Conservation (phyloP, 2,329 filamentous ascomycete genomes). For the Colletotrichum spaethianum region DNA sequence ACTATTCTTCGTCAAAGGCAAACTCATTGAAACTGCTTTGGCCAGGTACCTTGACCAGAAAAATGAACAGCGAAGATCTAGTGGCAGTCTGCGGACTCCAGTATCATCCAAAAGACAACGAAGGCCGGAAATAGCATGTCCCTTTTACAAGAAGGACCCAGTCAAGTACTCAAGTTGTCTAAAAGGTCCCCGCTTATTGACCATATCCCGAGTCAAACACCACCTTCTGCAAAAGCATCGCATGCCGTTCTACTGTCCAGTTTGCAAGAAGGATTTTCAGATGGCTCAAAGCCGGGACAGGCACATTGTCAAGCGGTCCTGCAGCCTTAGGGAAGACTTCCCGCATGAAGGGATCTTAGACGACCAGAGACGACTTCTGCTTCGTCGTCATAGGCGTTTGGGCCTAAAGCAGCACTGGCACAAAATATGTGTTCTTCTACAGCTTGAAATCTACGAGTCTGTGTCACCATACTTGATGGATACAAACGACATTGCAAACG, state of each 20-base stretch:
- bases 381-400: neutral
- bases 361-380: conserved; percentile 6
- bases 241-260: conserved; percentile 13
- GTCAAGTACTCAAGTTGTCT: conserved; percentile 1
- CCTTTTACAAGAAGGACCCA: conserved; percentile 7
- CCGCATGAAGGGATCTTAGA: conserved; percentile 3
- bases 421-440: neutral
- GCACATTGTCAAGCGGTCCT: conserved; percentile 5
- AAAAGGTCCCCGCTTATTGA: neutral
- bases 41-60: neutral
- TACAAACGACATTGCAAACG: neutral
- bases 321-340: neutral
- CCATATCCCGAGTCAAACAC: neutral
- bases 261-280: conserved; percentile 5
- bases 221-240: conserved; percentile 17
- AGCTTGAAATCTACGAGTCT: neutral
- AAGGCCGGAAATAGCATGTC: conserved; percentile 13
- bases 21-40: neutral
- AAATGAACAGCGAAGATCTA: neutral
- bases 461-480: neutral
- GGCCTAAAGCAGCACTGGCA: neutral
- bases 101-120: neutral
- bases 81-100: neutral
- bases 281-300: neutral
- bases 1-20: neutral